A percentile compares a stretch with the other conserved stretches of the same genome.
Conservation (phyloP, 2,329 filamentous ascomycete species). For the Diplodia scrobiculata region DNA sequence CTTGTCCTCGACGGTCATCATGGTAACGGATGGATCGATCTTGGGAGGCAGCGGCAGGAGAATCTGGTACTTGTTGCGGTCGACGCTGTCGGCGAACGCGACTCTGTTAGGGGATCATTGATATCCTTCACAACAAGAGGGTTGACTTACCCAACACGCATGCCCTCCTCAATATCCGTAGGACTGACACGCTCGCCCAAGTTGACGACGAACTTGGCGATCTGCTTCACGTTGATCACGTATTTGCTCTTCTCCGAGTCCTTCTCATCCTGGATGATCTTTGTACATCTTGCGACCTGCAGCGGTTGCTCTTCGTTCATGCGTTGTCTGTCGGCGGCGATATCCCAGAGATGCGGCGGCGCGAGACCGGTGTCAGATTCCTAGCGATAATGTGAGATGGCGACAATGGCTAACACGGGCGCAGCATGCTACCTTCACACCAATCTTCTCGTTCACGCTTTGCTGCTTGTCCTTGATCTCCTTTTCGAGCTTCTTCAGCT, state of each 20-base stretch:
- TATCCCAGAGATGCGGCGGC: conserved; percentile 97
- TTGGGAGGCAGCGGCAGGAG: conserved; percentile 93
- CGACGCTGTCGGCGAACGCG: conserved; percentile 60
- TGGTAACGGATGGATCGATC: conserved; percentile 98
- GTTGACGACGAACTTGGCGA: conserved; percentile 98
- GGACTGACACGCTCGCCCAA: conserved; percentile 94
- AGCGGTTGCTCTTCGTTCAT: conserved; percentile 98
- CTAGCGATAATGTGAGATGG: conserved; percentile 47
- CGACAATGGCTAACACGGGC: not conserved
- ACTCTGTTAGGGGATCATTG: conserved; percentile 23
- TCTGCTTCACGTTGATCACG: conserved; percentile 99
- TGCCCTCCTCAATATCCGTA: conserved; percentile 98
- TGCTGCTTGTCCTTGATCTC: conserved; percentile 99
- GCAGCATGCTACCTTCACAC: conserved; percentile 64
- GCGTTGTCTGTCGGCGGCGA: conserved; percentile 94
- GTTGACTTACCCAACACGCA: conserved; percentile 77
- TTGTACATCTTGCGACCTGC: conserved; percentile 96
- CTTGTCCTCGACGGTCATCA: conserved; percentile 99
- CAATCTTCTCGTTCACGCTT: conserved; percentile 98
- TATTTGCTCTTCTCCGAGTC: conserved; percentile 99
- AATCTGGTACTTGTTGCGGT: conserved; percentile 99
- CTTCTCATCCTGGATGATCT: conserved; percentile 97
- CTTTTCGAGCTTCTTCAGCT: conserved; percentile 96
- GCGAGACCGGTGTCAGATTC: conserved; percentile 98
- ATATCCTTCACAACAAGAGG: not conserved